Evolutionary conservation across 768 basidiomycete genomes (phyloP), one percentile per base, ranked within the genome.

Genomic region (Macrolepiota albuminosa): DNA sequence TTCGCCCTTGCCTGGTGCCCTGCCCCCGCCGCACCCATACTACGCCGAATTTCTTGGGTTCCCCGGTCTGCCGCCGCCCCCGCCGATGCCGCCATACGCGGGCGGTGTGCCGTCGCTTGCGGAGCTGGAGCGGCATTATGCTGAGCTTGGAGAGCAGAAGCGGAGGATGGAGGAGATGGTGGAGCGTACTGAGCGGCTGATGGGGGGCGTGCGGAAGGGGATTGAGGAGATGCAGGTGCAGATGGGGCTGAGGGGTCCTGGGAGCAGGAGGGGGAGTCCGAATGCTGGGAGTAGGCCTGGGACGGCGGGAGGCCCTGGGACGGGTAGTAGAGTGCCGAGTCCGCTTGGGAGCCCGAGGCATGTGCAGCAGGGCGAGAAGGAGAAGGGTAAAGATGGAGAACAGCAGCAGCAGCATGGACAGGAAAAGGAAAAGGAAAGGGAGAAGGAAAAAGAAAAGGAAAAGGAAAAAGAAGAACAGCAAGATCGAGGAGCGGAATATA

Each of bases 51-150:
- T 77, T 14, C n/a, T 46, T 1, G 56, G 46, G 29, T 49, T 58
- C 39, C 49, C 51, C 0, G 50, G 56, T 1, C 54, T 56, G 8
- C 33, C 56, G 40, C 58, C 50, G 11, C 56, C 54, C 2, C 61
- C 64, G 21, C 54, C 43, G 55, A 45, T 6, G 29, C 53, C 34
- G 2, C 34, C 14, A 9, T 60, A 54, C 24, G 26, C 43, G 11
- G 71, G 73, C 40, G 57, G 59, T 6, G 71, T 77, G 11, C 78
- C 78, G 51, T 84, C 83, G 16, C 66, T 81, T 54, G 67, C 67
- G 7, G 92, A 93, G 63, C 73, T 93, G 63, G 88, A 88, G 71
- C 76, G 84, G 57, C 91, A 93, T 69, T 91, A 89, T 66, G 65
- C 73, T 21, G 81, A 86, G 66, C 77, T 94, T 56, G 72, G 75